Evolutionary conservation across 768 basidiomycete species (phyloP).

Genomic region (Galerina marginata): DNA sequence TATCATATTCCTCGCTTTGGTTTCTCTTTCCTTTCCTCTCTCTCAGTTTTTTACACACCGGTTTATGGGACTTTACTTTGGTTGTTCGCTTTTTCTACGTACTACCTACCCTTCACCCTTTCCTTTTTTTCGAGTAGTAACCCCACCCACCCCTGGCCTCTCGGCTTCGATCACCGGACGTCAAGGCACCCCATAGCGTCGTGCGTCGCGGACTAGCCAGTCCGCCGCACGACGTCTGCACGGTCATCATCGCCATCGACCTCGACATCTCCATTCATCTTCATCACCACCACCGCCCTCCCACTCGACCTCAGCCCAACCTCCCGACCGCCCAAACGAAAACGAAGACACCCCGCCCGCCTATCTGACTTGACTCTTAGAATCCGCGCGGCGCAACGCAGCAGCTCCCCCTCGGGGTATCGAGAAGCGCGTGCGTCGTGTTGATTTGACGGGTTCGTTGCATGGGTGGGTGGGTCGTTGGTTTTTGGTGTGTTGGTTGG

Average conservation of each 20-base stretch:
- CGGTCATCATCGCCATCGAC: not conserved
- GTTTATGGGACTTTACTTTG: not conserved
- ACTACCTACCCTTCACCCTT: not conserved
- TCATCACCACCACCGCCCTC: too few relatives aligned
- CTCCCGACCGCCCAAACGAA: not conserved
- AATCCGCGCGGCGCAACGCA: not conserved
- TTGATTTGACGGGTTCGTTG: not conserved
- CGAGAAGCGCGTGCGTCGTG: slow-evolving; percentile 6
- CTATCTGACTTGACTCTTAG: too few relatives aligned
- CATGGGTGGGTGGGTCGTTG: not conserved
- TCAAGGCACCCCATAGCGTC: not conserved
- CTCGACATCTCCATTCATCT: not conserved
- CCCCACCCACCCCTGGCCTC: not conserved
- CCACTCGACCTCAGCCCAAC: not conserved
- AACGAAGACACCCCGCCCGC: too few relatives aligned
- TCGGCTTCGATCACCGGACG: not conserved
- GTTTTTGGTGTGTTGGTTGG: not conserved
- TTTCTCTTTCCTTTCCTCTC: slow-evolving; percentile 2
- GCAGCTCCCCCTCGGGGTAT: slow-evolving; percentile 7
- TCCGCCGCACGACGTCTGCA: not conserved
- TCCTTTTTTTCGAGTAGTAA: not conserved
- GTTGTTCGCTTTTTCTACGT: not conserved
- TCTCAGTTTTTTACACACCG: slow-evolving; percentile 5
- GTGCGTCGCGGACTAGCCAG: not conserved
- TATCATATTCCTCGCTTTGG: slow-evolving; percentile 5